phyloP scores from a whole-genome alignment of 2,329 filamentous ascomycete genomes.

The Colletotrichum shisoi region DNA sequence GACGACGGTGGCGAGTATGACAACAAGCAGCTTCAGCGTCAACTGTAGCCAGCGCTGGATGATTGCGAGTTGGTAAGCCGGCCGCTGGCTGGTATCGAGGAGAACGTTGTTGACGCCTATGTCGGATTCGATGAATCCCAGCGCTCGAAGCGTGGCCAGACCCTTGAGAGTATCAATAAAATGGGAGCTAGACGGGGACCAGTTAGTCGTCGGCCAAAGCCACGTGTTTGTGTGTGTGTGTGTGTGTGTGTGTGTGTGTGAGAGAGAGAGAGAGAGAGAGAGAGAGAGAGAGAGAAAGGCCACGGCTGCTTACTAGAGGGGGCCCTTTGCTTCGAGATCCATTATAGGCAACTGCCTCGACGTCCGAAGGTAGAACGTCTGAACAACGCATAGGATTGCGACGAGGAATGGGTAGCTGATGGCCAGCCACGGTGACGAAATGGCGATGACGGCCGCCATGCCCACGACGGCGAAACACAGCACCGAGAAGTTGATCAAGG shows the following conservation, averaged over 20 bases:
- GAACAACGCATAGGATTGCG: slow-evolving; percentile 57
- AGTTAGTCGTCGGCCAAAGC: background rate
- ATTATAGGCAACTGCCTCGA: slow-evolving; percentile 67
- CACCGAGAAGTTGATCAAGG: slow-evolving; percentile 46
- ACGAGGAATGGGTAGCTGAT: slow-evolving; percentile 60
- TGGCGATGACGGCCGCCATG: slow-evolving; percentile 58
- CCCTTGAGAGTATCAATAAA: slow-evolving; percentile 66
- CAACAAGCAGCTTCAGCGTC: slow-evolving; percentile 59
- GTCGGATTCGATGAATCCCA: slow-evolving; percentile 60
- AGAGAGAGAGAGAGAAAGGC: background rate
- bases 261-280: too few relatives aligned
- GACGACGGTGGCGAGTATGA: slow-evolving; percentile 57
- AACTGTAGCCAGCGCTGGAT: slow-evolving; percentile 67
- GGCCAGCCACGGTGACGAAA: slow-evolving; percentile 54
- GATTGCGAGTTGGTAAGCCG: slow-evolving; percentile 64
- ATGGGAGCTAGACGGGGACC: slow-evolving; percentile 49
- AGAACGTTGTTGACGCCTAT: slow-evolving; percentile 56
- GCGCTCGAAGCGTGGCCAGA: slow-evolving; percentile 64
- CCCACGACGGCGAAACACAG: slow-evolving; percentile 48
- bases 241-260: background rate
- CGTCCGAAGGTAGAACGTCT: slow-evolving; percentile 67
- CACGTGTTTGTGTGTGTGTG: too few relatives aligned
- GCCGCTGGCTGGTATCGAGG: slow-evolving; percentile 63
- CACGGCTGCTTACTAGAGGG: slow-evolving; percentile 57
- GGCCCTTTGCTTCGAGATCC: slow-evolving; percentile 68